Base-by-base conservation (phyloP, 192 early-diverging fungal genomes). In the Entomortierella beljakovae region DNA sequence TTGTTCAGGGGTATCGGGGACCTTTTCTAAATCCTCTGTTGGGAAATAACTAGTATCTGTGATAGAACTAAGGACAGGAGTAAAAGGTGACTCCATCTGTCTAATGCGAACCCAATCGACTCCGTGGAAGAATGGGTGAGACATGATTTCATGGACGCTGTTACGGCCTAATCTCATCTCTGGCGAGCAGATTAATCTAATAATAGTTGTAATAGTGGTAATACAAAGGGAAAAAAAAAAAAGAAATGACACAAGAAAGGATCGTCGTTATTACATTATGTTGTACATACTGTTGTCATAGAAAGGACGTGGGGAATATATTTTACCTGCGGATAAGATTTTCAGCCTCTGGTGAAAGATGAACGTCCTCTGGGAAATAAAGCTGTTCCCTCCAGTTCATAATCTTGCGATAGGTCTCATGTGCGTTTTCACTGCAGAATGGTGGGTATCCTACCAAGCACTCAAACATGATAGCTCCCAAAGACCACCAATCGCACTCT, bases 381-480 rank as follows among this genome's bases (percentile, higher is more conserved):
- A 99, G 87, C 35, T 92, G 85, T 57, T 98, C 94, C 28, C 91
- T 88, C 97, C 97, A 98, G 81, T 95, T 93, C 82, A 99, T 94
- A 77, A 99, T 99, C 87, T 99, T 98, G 57, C 94, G 90, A 73
- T 99, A 99, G 0, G 97, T 99, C 62, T 98, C 98, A 61, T 97
- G 95, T 31, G 95, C 89, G 80, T 92, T 93, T 49, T 98, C 97
- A 58, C 92, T 93, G 80, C 96, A 97, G 80, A 99, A 99, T 7
- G 98, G 97, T 51, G 98, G 98, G 70, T 98, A 99, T n/a, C 98
- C 98, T 40, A 95, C 92, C 69, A 99, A 84, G 70, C 98, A 98
- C 77, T 99, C 98, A 85, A 95, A 99, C 94, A 99, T 98, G 77
- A 99, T 99, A 10, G 97, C 96, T 31, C 98, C 98, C 34, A 99